Evolutionary conservation across 495 filamentous ascomycete genomes (phyloP), one percentile per base, ranked within the genome.

Genomic region (Letharia lupina): DNA sequence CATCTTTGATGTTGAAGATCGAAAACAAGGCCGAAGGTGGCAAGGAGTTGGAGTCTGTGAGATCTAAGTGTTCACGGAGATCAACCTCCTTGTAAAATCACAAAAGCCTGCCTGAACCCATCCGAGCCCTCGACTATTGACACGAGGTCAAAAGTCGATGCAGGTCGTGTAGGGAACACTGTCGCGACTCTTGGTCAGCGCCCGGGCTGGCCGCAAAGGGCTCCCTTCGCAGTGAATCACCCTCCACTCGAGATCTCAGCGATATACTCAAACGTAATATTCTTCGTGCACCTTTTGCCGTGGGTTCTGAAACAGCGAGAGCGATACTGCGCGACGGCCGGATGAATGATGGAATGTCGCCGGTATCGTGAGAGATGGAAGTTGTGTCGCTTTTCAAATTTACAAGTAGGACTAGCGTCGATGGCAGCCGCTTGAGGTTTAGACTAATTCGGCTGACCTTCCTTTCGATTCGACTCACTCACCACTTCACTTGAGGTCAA

Each of bases 1-100:
- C 94, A 97, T 98, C 73, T 73, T 91, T 74, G 76, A 74, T 69
- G 74, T 73, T 62, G 65, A 23, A 18, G 59, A 52, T 54, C 60
- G 50, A 39, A 28, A 63, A 54, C 15, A 63, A 63, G 50, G 61
- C 54, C 37, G 31, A 60, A 44, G 35, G 45, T 60, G 64, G 52
- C 31, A 60, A 57, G 37, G 11, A 64, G 31, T 60, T 63, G 45
- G 50, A 31, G 45, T 31, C 40, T 37, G 40, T 63, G n/a, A 28
- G 61, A 23, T 20, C 65, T 35, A 39, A 62, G 60, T 67, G 39
- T 42, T 50, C 33, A 40, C 42, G 20, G 35, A 66, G 33, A n/a
- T 42, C 60, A 35, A 60, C 54, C 63, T 59, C 23, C 41, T 48
- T 45, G n/a, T 10, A 59, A 59, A 15, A 37, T 65, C 63, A 59